Conservation (phyloP, 208 protist genomes). For the Leishmania major region DNA sequence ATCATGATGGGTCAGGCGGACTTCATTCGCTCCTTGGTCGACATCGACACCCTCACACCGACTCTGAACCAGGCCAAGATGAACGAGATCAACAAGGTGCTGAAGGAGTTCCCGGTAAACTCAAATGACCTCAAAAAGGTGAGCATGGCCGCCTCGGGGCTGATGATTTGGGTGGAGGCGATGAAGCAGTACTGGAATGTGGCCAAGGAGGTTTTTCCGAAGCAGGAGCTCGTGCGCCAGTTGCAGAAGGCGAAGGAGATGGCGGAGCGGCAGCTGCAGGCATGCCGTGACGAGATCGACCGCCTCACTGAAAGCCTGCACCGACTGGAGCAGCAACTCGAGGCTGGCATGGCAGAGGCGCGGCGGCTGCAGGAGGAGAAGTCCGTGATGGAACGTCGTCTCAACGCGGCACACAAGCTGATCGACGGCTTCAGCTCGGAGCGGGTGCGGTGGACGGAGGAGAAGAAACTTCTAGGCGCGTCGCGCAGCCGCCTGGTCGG, state of each 20-base stretch:
- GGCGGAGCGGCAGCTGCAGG: constrained; percentile 87
- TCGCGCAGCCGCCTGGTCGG: constrained; percentile 93
- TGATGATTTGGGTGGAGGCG: constrained; percentile 98
- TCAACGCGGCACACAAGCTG: constrained; percentile 96
- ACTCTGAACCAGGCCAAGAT: constrained; percentile 95
- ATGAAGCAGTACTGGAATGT: constrained; percentile 98
- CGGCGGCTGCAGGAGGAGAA: constrained; percentile 92
- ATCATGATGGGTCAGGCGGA: constrained; percentile 93
- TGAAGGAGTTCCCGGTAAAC: constrained; percentile 93
- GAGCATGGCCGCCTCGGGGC: constrained; percentile 90
- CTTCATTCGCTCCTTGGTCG: constrained; percentile 90
- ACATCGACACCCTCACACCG: constrained; percentile 88
- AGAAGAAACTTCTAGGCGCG: constrained; percentile 91
- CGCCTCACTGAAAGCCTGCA: constrained; percentile 92
- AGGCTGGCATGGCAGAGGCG: constrained; percentile 91
- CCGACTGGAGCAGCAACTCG: constrained; percentile 92
- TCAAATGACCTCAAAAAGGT: constrained; percentile 91
- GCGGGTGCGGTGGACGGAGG: constrained; percentile 95
- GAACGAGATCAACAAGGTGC: constrained; percentile 94
- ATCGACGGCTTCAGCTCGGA: constrained; percentile 98
- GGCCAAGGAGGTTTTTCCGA: constrained; percentile 97
- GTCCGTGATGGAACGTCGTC: constrained; percentile 94
- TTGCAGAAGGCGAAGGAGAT: constrained; percentile 93
- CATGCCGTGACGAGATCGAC: constrained; percentile 90
- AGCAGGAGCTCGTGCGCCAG: constrained; percentile 93